Evolutionary conservation across 2,329 filamentous ascomycete genomes (phyloP).

Genomic region (Diplodia mutila): DNA sequence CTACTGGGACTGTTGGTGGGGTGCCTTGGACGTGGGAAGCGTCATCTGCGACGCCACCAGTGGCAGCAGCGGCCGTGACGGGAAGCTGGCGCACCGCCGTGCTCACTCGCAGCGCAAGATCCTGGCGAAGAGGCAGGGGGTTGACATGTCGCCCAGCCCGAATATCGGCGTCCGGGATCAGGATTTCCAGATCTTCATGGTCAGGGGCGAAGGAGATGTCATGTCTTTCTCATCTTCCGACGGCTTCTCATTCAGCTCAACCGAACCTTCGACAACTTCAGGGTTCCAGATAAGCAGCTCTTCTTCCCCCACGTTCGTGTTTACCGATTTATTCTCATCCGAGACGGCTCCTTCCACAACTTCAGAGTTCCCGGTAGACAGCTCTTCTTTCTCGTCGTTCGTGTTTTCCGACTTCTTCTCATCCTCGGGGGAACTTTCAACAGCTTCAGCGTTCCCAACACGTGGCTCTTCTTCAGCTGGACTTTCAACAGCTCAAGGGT

Average conservation of each 20-base stretch:
- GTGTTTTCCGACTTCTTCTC: no score
- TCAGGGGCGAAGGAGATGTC: neutral
- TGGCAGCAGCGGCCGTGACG: neutral
- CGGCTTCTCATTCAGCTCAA: neutral
- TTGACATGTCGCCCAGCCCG: neutral
- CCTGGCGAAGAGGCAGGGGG: neutral
- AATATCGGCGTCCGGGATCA: neutral
- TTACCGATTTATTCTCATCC: no score
- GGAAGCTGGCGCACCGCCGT: neutral
- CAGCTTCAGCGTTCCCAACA: no score
- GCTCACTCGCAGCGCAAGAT: neutral
- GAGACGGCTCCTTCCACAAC: no score
- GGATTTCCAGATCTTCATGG: conserved; percentile 11
- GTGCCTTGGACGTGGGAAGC: neutral
- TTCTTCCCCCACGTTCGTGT: neutral
- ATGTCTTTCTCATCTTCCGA: neutral
- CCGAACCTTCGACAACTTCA: no score
- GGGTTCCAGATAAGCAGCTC: neutral
- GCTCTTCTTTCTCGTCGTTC: no score
- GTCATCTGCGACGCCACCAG: neutral
- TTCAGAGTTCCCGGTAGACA: no score
- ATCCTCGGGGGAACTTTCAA: no score
- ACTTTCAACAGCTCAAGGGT: no score
- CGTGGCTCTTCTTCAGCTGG: neutral
- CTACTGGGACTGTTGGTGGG: conserved; percentile 26